Evolutionary conservation across 805 yeast genomes (phyloP).

Genomic region (Metschnikowia reukaufii): DNA sequence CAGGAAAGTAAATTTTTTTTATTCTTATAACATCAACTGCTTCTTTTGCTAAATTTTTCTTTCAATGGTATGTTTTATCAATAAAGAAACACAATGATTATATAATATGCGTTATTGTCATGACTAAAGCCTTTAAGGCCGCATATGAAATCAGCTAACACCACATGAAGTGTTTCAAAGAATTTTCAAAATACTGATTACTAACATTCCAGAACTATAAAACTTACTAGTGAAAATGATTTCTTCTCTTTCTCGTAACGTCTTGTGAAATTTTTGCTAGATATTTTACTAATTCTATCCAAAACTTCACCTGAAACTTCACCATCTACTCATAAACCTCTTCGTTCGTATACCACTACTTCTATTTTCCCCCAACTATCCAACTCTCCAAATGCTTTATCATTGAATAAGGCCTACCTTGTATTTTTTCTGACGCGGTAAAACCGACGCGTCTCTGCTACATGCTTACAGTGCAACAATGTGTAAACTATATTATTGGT

Average conservation of each 20-base stretch:
- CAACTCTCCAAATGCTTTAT: no score
- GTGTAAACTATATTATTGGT: conserved; percentile 14
- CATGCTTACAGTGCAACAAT: not conserved
- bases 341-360: no score
- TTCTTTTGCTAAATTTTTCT: not conserved
- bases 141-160: conserved; percentile 47
- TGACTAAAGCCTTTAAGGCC: conserved; percentile 41
- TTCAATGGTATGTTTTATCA: conserved; percentile 13
- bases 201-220: conserved; percentile 5
- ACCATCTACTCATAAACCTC: no score
- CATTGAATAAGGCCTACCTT: not conserved
- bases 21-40: not conserved
- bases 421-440: not conserved
- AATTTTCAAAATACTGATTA: not conserved
- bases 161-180: conserved; percentile 34
- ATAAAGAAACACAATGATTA: conserved; percentile 25
- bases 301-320: no score
- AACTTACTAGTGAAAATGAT: no score
- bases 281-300: no score
- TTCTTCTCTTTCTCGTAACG: not conserved
- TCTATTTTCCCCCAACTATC: no score
- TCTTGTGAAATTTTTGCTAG: no score
- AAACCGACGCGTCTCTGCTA: conserved; percentile 2
- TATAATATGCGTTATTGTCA: conserved; percentile 48
- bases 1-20: not conserved